Conservation (phyloP, 345 rosid species). For the Trapa bicornis region DNA sequence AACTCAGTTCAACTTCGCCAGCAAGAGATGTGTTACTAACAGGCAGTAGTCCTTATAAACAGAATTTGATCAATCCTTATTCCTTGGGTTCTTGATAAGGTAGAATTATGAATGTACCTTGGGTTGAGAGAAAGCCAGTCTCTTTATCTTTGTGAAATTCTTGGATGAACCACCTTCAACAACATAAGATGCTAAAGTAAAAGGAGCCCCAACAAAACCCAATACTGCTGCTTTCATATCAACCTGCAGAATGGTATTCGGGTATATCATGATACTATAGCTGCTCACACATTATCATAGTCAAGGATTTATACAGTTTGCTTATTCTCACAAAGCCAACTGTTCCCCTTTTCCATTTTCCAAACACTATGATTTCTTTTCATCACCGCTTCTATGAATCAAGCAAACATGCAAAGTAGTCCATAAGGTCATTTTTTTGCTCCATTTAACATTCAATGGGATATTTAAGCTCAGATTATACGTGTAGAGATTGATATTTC, state of each 20-base stretch:
- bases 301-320: not conserved
- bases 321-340: not conserved
- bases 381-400: not conserved
- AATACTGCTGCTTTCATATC: conserved; percentile 68
- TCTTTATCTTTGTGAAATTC: conserved; percentile 75
- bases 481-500: too few species aligned
- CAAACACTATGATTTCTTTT: not conserved
- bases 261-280: not conserved
- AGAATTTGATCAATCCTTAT: too few species aligned
- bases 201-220: conserved; percentile 98
- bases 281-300: not conserved
- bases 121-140: conserved; percentile 86
- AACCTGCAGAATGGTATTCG: conserved; percentile 30
- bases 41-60: not conserved
- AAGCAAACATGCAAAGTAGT: not conserved
- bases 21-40: not conserved
- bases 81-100: too few species aligned
- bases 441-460: not conserved
- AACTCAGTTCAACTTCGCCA: not conserved
- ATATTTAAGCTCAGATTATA: not conserved
- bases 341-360: not conserved
- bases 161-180: conserved; percentile 97
- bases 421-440: not conserved
- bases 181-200: conserved; percentile 88
- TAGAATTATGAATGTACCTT: conserved; percentile 30